Percentiles rank a stretch among this genome's conserved stretches.
Evolutionary conservation across 1,284 basidiomycete species (phyloP).

Genomic region (Golubevia pallescens): DNA sequence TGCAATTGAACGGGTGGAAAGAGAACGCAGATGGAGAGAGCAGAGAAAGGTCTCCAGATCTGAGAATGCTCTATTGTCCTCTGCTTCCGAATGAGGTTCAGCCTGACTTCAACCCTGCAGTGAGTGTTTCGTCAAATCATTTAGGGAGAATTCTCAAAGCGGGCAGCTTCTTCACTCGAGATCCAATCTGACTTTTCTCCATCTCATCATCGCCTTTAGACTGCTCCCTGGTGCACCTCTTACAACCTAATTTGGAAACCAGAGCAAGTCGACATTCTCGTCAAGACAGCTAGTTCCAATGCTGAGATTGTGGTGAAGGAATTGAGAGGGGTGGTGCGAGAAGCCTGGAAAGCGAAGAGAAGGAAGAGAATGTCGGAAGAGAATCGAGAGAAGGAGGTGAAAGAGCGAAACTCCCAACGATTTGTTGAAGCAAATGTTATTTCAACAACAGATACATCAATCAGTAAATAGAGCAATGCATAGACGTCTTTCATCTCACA

Average conservation of each 20-base stretch:
- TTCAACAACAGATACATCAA: too few species aligned
- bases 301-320: constrained; percentile 27
- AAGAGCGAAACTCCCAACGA: too few species aligned
- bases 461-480: too few species aligned
- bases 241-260: constrained; percentile 60
- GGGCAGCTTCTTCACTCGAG: constrained; percentile 20
- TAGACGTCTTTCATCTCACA: too few species aligned
- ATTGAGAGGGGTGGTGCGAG: constrained; percentile 21
- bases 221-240: constrained; percentile 29
- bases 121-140: constrained; percentile 2
- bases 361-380: constrained; percentile 1
- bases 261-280: constrained; percentile 39
- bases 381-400: too few species aligned
- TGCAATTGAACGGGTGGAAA: too few species aligned
- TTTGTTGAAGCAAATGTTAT: too few species aligned
- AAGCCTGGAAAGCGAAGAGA: constrained; percentile 31
- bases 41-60: constrained; percentile 11
- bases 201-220: background rate
- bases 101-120: constrained; percentile 44
- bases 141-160: background rate
- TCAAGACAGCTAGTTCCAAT: constrained; percentile 34
- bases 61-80: constrained; percentile 50
- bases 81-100: constrained; percentile 39
- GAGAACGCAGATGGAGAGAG: too few species aligned
- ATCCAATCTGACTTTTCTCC: background rate